Conservation (phyloP, 2,329 filamentous ascomycete species). For the Endothia cerciana region DNA sequence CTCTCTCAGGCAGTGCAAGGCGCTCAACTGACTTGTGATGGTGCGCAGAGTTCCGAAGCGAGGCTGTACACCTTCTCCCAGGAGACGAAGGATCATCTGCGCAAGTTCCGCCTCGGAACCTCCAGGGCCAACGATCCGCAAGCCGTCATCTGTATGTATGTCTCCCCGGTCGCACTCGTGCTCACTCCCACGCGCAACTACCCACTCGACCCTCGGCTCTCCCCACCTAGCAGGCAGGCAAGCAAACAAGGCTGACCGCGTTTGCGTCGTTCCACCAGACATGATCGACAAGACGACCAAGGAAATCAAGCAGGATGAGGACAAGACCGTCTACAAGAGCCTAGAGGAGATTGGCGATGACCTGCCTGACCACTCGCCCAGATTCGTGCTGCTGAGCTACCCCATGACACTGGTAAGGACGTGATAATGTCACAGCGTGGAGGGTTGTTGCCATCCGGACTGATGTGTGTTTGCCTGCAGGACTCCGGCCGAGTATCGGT, state of each 20-base stretch:
- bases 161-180: slow-evolving; percentile 33
- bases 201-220: background rate
- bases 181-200: background rate
- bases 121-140: slow-evolving; percentile 85
- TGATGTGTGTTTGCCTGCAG: slow-evolving; percentile 47
- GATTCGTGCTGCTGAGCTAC: slow-evolving; percentile 89
- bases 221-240: slow-evolving; percentile 65
- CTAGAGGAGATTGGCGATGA: slow-evolving; percentile 84
- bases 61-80: slow-evolving; percentile 90
- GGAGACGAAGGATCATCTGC: slow-evolving; percentile 85
- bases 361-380: slow-evolving; percentile 87
- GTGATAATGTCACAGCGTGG: background rate
- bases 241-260: slow-evolving; percentile 24
- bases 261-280: slow-evolving; percentile 31
- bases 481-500: slow-evolving; percentile 82
- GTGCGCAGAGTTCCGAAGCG: slow-evolving; percentile 70
- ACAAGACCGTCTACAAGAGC: slow-evolving; percentile 75
- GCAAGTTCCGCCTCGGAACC: slow-evolving; percentile 92
- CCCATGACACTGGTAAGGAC: slow-evolving; percentile 76
- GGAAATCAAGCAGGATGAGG: slow-evolving; percentile 84
- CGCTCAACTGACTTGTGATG: slow-evolving; percentile 6
- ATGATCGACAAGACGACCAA: slow-evolving; percentile 91
- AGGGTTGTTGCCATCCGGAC: background rate
- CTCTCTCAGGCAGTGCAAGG: background rate
- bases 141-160: slow-evolving; percentile 86